These are phyloP conservation scores for Sporobolomyces phaffii DNA, from an alignment of 768 basidiomycete genomes.

Conservation along the genomic window DNA sequence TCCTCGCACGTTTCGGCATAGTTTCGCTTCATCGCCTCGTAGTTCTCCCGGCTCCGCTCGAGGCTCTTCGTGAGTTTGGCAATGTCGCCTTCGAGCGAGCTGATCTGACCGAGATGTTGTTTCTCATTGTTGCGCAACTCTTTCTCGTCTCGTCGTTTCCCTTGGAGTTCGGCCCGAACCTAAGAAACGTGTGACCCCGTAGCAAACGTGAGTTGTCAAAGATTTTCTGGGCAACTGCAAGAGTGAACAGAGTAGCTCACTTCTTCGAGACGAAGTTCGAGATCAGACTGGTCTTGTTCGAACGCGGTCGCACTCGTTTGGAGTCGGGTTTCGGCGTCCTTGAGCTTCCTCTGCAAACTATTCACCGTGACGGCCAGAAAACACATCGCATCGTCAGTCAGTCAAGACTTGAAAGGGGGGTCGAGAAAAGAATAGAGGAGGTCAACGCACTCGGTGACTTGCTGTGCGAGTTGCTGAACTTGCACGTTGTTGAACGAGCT, in stretches of 20 bases:
- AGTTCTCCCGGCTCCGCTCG: constrained; percentile 65
- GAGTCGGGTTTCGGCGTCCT: constrained; percentile 33
- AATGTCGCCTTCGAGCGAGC: constrained; percentile 69
- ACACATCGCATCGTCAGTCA: too few relatives aligned
- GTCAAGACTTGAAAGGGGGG: too few relatives aligned
- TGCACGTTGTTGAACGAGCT: constrained; percentile 8
- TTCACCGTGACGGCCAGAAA: too few relatives aligned
- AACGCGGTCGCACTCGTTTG: constrained; percentile 18
- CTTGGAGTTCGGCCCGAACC: constrained; percentile 63
- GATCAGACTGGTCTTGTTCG: constrained; percentile 35
- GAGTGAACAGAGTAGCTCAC: neutral
- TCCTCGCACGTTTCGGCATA: constrained; percentile 84
- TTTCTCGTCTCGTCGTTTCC: constrained; percentile 85
- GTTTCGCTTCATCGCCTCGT: constrained; percentile 52
- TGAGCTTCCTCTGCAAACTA: constrained; percentile 37
- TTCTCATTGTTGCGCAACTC: constrained; percentile 84
- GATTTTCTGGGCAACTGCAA: neutral
- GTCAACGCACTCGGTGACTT: constrained; percentile 18
- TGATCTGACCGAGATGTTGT: constrained; percentile 61
- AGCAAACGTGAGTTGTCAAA: too few relatives aligned
- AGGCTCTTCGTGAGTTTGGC: constrained; percentile 66
- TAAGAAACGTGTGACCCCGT: too few relatives aligned
- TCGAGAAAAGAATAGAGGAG: too few relatives aligned
- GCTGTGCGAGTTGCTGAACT: constrained; percentile 20
- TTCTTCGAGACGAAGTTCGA: constrained; percentile 34